Evolutionary conservation across 176 grass and related monocot species (phyloP), one percentile per base, ranked within the genome.

Genomic region (Raddia distichophylla): DNA sequence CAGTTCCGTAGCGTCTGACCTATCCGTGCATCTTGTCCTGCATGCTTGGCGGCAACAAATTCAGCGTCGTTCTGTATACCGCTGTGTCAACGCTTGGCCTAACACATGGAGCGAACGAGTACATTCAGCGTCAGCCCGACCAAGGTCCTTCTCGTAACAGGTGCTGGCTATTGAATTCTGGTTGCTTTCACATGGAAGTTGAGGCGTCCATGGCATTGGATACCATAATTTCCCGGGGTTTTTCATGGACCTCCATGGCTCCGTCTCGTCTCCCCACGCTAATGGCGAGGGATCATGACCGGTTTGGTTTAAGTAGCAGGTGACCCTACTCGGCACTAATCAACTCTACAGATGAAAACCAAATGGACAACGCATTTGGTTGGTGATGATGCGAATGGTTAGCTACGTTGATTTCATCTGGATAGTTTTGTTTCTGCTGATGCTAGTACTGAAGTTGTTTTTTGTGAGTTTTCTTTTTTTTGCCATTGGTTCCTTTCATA

Each of bases 11-110:
- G 70, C 16, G 3, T 44, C 49, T 74, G 70, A 49, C 44, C 45
- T 18, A 74, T 66, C 45, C 32, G 5, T 17, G 18, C n/a, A 58
- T 17, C 60, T 20, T 71, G 73, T 77, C 64, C 35, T 19, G 37
- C 78, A 62, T 19, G 37, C 78, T 69, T 32, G 79, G 53, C 56
- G 79, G 46, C 64, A 79, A 74, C 79, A 68, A n/a, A 4, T 6
- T 58, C n/a, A 16, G 79, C 71, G 71, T 7, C 78, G 7, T 70
- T 87, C 14, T 87, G 42, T 69, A 87, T 10, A 46, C 8, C 22
- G 45, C 5, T 46, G 53, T 9, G 64, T 18, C 45, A 20, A 32
- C 33, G 18, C 32, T 3, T 61, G 78, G 78, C 71, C 79, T 72
- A 76, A 71, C 79, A n/a, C 18, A 19, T 79, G 56, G 73, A 40